Conservation (phyloP, 1,284 basidiomycete species). For the Erythrobasidium hasegawianum region DNA sequence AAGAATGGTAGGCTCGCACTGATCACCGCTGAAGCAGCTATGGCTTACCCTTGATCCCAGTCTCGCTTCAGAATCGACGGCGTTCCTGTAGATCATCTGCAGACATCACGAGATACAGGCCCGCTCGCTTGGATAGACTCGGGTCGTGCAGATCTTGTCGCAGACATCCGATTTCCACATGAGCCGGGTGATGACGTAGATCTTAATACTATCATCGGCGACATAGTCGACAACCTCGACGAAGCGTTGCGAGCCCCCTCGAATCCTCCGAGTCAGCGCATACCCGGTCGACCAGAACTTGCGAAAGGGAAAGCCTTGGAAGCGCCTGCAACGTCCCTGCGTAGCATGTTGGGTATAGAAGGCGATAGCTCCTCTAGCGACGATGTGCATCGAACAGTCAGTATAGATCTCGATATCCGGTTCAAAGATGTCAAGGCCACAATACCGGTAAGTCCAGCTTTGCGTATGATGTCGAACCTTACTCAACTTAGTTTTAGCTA, state of each 20-base stretch:
- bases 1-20: slow-evolving; percentile 65
- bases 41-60: slow-evolving; percentile 50
- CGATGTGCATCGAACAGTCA: slow-evolving; percentile 51
- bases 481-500: slow-evolving; percentile 49
- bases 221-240: slow-evolving; percentile 79
- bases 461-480: too few relatives aligned
- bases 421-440: slow-evolving; percentile 95
- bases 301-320: slow-evolving; percentile 45
- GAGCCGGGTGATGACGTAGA: slow-evolving; percentile 65
- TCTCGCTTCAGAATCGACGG: slow-evolving; percentile 95
- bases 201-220: slow-evolving; percentile 80
- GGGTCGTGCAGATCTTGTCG: slow-evolving; percentile 91
- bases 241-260: slow-evolving; percentile 33
- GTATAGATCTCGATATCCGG: slow-evolving; percentile 87
- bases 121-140: slow-evolving; percentile 96
- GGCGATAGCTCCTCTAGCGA: slow-evolving; percentile 30
- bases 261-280: slow-evolving; percentile 6
- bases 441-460: slow-evolving; percentile 58
- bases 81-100: slow-evolving; percentile 92
- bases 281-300: slow-evolving; percentile 36
- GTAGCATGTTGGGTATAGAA: slow-evolving; percentile 35
- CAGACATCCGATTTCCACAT: slow-evolving; percentile 94
- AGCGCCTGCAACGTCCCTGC: slow-evolving; percentile 36
- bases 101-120: slow-evolving; percentile 73
- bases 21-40: not conserved